These are phyloP conservation scores for Amniculicola lignicola DNA, from an alignment of 495 filamentous ascomycete genomes.

Conservation along the genomic window DNA sequence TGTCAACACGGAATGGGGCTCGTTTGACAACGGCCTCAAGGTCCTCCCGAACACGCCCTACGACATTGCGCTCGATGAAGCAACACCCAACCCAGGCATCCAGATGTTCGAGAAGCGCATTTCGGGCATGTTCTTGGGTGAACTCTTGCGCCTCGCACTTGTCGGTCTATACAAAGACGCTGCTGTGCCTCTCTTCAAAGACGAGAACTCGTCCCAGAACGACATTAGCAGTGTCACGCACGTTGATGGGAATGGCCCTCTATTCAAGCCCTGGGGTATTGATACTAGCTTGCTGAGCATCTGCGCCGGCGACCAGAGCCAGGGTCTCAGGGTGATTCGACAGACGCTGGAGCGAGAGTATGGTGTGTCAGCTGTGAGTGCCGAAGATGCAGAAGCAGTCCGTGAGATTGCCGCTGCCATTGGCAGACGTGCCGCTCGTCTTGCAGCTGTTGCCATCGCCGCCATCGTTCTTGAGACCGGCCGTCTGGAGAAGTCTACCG, in stretches of 20 bases:
- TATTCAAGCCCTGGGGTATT: conserved; percentile 84
- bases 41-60: conserved; percentile 83
- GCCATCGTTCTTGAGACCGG: conserved; percentile 75
- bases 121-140: conserved; percentile 96
- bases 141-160: conserved; percentile 79
- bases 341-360: conserved; percentile 72
- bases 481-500: conserved; percentile 51
- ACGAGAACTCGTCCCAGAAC: conserved; percentile 61
- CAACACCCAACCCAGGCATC: conserved; percentile 85
- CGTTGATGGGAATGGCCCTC: conserved; percentile 57
- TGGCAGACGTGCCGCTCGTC: conserved; percentile 81
- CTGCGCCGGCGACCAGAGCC: conserved; percentile 69
- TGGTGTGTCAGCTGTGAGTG: conserved; percentile 64
- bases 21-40: conserved; percentile 88
- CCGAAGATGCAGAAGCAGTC: conserved; percentile 78
- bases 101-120: conserved; percentile 99
- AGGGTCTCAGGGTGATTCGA: conserved; percentile 61
- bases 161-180: conserved; percentile 58
- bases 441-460: conserved; percentile 80
- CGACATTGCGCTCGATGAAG: conserved; percentile 72
- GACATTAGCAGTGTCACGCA: conserved; percentile 65
- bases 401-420: conserved; percentile 77
- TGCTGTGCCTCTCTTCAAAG: conserved; percentile 62
- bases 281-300: conserved; percentile 83
- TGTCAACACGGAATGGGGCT: conserved; percentile 97